Evolutionary conservation across 2,329 filamentous ascomycete species (phyloP).

Genomic region (Cladosporium colombiae): DNA sequence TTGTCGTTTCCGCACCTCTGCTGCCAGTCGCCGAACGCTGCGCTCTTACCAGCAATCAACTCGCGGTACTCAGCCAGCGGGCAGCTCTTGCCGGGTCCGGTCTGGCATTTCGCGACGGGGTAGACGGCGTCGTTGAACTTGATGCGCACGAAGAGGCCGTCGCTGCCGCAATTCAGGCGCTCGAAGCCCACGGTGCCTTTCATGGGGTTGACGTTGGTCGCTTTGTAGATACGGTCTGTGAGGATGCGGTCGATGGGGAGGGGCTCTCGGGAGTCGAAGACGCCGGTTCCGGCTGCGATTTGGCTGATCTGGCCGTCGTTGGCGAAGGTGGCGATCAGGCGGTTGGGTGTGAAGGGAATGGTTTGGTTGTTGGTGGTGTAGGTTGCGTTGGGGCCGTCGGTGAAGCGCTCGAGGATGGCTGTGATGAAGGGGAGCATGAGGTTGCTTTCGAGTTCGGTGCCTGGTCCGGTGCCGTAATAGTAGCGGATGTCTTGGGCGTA

Average conservation of each 20-base stretch:
- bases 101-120: slow-evolving; percentile 54
- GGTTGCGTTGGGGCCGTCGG: slow-evolving; percentile 52
- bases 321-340: slow-evolving; percentile 61
- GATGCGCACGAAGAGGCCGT: slow-evolving; percentile 56
- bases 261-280: slow-evolving; percentile 59
- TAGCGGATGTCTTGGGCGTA: slow-evolving; percentile 68
- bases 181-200: slow-evolving; percentile 67
- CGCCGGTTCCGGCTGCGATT: slow-evolving; percentile 59
- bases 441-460: slow-evolving; percentile 54
- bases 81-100: slow-evolving; percentile 51
- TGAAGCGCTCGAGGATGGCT: slow-evolving; percentile 55
- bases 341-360: slow-evolving; percentile 53
- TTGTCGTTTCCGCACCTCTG: slow-evolving; percentile 22
- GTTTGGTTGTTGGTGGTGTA: slow-evolving; percentile 50
- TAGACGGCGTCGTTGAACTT: slow-evolving; percentile 65
- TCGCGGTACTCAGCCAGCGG: slow-evolving; percentile 41
- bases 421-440: slow-evolving; percentile 65
- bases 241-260: slow-evolving; percentile 51
- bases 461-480: slow-evolving; percentile 60
- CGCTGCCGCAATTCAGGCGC: slow-evolving; percentile 55
- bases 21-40: slow-evolving; percentile 24
- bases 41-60: slow-evolving; percentile 23
- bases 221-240: slow-evolving; percentile 51
- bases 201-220: slow-evolving; percentile 62
- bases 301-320: slow-evolving; percentile 69